Evolutionary conservation across 768 basidiomycete species (phyloP).

Genomic region (Suillus subluteus): DNA sequence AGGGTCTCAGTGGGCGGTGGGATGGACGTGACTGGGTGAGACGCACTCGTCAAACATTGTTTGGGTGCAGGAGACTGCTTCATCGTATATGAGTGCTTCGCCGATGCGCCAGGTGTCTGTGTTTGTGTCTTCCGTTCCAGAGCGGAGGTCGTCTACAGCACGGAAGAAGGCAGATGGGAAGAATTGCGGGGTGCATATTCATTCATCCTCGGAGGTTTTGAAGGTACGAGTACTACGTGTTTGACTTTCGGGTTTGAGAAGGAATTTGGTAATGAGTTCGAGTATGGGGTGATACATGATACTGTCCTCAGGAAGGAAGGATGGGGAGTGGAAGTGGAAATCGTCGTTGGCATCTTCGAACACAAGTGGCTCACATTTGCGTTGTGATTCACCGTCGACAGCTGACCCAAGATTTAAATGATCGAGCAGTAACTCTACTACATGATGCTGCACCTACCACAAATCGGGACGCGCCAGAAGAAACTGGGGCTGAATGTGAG

Average conservation of each 20-base stretch:
- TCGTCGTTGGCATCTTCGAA: slow-evolving; percentile 74
- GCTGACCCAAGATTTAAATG: slow-evolving; percentile 48
- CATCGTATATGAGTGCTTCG: slow-evolving; percentile 37
- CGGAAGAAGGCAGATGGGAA: slow-evolving; percentile 63
- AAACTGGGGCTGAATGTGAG: slow-evolving; percentile 26
- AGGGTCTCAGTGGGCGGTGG: neutral
- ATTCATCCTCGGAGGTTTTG: slow-evolving; percentile 45
- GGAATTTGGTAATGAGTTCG: slow-evolving; percentile 29
- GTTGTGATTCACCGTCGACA: slow-evolving; percentile 39
- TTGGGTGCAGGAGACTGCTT: slow-evolving; percentile 88
- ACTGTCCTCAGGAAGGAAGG: slow-evolving; percentile 26
- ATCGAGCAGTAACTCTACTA: slow-evolving; percentile 23
- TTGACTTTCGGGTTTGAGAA: slow-evolving; percentile 45
- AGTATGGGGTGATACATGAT: slow-evolving; percentile 17
- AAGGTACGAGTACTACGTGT: slow-evolving; percentile 54
- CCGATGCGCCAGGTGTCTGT: slow-evolving; percentile 58
- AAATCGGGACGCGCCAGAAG: slow-evolving; percentile 22
- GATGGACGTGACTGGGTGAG: neutral
- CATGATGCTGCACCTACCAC: slow-evolving; percentile 24
- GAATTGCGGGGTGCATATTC: slow-evolving; percentile 66
- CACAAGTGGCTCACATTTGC: slow-evolving; percentile 27
- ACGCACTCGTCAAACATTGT: slow-evolving; percentile 91
- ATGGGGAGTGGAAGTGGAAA: slow-evolving; percentile 63
- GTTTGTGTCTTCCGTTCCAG: slow-evolving; percentile 28
- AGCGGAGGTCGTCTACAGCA: slow-evolving; percentile 43